Base-by-base conservation (phyloP, 306 rosid genomes). In the Dalbergia oliveri region DNA sequence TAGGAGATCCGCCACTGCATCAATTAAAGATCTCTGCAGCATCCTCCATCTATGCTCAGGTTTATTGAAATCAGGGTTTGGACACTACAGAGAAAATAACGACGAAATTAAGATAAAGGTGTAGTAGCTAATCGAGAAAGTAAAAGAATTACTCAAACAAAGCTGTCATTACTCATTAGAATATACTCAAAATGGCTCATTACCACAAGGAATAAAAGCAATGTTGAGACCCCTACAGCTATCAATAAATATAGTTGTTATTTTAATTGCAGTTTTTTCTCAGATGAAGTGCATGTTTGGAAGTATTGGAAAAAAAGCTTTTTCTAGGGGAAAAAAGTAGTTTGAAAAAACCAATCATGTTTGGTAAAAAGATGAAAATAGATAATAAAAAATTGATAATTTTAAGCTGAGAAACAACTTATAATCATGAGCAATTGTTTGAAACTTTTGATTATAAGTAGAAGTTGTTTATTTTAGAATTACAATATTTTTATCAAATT, bases 31-130 rank as follows among this genome's bases (percentile, higher is more conserved):
- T 82, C 91, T 90, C 80, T 87, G 97, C 84, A 95, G 80, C 96
- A 95, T 91, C 65, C 98, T 90, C 99, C 99, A 95, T 88, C 98
- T 89, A 82, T 91, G 82, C 71, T 88, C 92, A 53, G 96, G 97
- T 75, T 93, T 88, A 74, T 86, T 93, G 86, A 95, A 95, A 81
- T 93, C 96, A 4, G 98, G 99, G 72, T 95, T 91, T 16, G 98
- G 99, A 83, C 98, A 93, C 99, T 95, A 13, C 35, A 59, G 50
- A 54, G 58, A 76, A 59, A 53, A 7, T 26, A 47, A 66, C n/a
- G 0, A 54, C 21, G 62, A 65, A 77, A 71, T 11, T 53, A 37
- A 77, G 19, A 78, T 68, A 11, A 66, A 60, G 76, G 68, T 5
- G 64, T 35, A 14, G 73, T 34, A 43, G 43, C 41, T 50, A 69